Percentiles rank a stretch among this genome's conserved stretches.
Evolutionary conservation across 2,329 filamentous ascomycete genomes (phyloP).

Genomic region (Cladosporium sp.): DNA sequence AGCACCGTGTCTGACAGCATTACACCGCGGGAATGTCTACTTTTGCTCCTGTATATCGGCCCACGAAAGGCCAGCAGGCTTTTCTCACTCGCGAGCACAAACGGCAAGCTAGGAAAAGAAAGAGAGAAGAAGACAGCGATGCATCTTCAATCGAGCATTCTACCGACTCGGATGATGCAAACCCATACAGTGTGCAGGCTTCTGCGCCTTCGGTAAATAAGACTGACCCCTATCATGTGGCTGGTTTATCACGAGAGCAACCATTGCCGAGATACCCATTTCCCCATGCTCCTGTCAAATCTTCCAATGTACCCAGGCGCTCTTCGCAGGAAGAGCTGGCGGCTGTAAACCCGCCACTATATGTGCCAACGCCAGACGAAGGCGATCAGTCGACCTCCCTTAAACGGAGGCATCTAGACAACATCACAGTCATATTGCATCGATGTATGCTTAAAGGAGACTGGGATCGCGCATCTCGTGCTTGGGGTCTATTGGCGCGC

Average conservation of each 20-base stretch:
- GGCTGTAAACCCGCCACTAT: conserved; percentile 39
- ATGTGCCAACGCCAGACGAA: conserved; percentile 21
- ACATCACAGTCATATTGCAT: conserved; percentile 67
- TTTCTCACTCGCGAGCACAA: conserved; percentile 25
- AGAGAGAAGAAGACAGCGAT: conserved; percentile 15
- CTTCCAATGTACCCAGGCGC: conserved; percentile 16
- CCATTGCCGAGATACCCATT: conserved; percentile 40
- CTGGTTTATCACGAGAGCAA: conserved; percentile 38
- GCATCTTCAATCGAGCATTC: conserved; percentile 1
- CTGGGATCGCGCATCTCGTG: conserved; percentile 65
- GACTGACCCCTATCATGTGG: conserved; percentile 35
- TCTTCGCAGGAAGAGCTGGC: conserved; percentile 39
- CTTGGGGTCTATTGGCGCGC: conserved; percentile 70
- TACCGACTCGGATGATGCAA: conserved; percentile 5
- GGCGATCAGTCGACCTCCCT: conserved; percentile 29
- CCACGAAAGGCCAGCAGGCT: conserved; percentile 21
- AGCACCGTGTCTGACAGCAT: neutral
- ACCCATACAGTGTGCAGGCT: neutral
- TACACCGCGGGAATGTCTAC: conserved; percentile 20
- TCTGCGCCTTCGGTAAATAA: conserved; percentile 22
- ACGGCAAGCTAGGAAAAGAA: conserved; percentile 24
- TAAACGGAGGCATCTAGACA: conserved; percentile 56
- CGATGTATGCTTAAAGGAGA: conserved; percentile 67
- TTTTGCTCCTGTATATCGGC: conserved; percentile 27
- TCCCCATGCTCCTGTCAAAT: conserved; percentile 37